A percentile compares a stretch with the other conserved stretches of the same genome.
These are phyloP conservation scores for Glutinoglossum americanum DNA, from an alignment of 495 filamentous ascomycete species.

Conservation along the genomic window DNA sequence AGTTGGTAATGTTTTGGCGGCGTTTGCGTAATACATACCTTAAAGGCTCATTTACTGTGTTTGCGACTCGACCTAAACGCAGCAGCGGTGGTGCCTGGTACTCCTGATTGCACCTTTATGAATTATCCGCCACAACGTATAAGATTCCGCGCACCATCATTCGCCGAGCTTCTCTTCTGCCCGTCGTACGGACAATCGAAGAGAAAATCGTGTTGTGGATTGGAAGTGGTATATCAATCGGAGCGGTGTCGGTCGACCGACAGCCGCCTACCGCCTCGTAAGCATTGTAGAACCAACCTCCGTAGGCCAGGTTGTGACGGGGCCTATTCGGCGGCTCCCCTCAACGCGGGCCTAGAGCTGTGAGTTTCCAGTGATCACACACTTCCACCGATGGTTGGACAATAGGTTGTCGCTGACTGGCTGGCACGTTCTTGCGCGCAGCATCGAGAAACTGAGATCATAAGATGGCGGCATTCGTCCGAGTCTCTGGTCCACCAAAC, in stretches of 20 bases:
- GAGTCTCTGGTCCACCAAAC: slow-evolving; percentile 93
- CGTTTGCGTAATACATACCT: not conserved
- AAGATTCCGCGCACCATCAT: not conserved
- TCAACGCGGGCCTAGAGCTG: not conserved
- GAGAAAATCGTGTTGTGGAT: not conserved
- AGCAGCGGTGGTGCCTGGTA: not conserved
- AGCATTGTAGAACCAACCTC: not conserved
- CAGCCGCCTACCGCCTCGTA: not conserved
- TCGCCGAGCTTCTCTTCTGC: not conserved
- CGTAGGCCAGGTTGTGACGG: not conserved
- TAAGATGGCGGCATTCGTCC: slow-evolving; percentile 69
- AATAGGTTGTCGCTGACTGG: not conserved
- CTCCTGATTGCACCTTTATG: too few species aligned
- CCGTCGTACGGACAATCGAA: not conserved
- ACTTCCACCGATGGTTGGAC: not conserved
- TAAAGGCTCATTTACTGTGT: not conserved
- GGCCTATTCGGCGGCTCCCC: not conserved
- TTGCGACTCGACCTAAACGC: not conserved
- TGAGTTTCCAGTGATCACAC: not conserved
- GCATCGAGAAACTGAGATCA: not conserved
- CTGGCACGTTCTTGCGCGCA: not conserved
- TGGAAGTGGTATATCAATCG: not conserved
- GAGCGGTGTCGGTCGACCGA: not conserved
- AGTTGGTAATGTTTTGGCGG: not conserved
- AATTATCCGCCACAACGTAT: not conserved